Conservation (phyloP, 2,329 filamentous ascomycete species). For the Aspergillus tanneri region DNA sequence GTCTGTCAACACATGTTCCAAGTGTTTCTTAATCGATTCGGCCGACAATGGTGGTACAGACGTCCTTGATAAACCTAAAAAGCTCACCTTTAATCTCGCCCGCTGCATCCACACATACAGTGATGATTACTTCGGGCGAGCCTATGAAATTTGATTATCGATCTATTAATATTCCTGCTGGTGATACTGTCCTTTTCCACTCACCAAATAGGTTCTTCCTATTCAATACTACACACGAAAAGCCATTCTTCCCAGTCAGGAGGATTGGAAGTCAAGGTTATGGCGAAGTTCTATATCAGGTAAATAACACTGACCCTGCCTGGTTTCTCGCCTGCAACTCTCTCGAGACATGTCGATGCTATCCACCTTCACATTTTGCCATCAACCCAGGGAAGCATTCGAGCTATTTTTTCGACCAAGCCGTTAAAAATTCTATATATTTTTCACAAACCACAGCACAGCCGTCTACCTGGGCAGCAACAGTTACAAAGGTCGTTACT, state of each 20-base stretch:
- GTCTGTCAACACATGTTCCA: not conserved
- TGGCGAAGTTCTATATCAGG: not conserved
- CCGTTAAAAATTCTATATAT: not conserved
- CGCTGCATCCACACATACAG: not conserved
- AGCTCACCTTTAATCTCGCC: not conserved
- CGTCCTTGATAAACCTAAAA: not conserved
- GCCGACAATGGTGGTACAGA: not conserved
- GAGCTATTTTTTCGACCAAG: not conserved
- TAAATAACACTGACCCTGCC: not conserved
- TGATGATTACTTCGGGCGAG: not conserved
- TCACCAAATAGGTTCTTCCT: not conserved
- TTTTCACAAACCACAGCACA: not conserved
- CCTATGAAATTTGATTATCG: not conserved
- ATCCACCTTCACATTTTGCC: slow-evolving; percentile 1
- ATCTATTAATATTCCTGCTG: not conserved
- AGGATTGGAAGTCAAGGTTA: not conserved
- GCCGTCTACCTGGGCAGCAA: not conserved
- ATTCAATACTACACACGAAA: slow-evolving; percentile 1
- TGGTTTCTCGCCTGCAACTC: not conserved
- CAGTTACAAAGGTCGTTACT: not conserved
- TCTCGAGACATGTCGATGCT: not conserved
- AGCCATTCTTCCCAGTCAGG: not conserved
- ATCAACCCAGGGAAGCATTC: not conserved
- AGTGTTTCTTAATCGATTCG: not conserved
- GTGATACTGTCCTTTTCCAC: not conserved